Evolutionary conservation across 768 basidiomycete species (phyloP), one percentile per base, ranked within the genome.

Genomic region (Heimioporus sp.): DNA sequence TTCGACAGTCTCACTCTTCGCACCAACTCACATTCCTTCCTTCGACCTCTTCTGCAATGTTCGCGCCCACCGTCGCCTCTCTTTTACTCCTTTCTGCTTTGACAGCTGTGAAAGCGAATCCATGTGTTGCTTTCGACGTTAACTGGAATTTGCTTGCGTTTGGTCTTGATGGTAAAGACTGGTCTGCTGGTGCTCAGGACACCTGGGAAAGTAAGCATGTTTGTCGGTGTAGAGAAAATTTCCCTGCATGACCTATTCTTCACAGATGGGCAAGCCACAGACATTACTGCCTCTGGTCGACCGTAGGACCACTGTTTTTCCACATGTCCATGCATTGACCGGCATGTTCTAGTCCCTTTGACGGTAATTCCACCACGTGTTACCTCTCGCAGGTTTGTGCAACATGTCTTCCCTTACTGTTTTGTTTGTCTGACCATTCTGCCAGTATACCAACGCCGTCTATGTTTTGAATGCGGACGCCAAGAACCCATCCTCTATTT

Each of bases 61-160:
- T 74, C 53, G 48, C 54, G 38, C 72, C 64, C 58, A 78, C 77
- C 64, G 55, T 76, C 72, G 78, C 66, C 79, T 71, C 76, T 81
- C 80, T 82, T 81, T 79, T 78, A 31, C 64, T 74, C 41, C 62
- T 76, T 50, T 71, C 69, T 48, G 60, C 67, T 45, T 64, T 71
- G 12, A 51, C 62, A 9, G 51, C 65, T 36, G 73, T 75, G 52
- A 65, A 60, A 32, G 71, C 76, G 2, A 69, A 72, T 16, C 76
- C 84, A 4, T 96, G 93, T 65, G 75, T 92, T 36, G 80, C 86
- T 19, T 94, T 95, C 64, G 93, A 96, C 64, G 62, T 76, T 39
- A 73, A 71, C 60, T 93, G 86, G 83, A 92, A 95, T 68, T 79
- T 98, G 47, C 82, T 91, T 47, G 90, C 86, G 19, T 91, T 98